Conservation (phyloP, 257 asterid species). For the Solanum sitiens region DNA sequence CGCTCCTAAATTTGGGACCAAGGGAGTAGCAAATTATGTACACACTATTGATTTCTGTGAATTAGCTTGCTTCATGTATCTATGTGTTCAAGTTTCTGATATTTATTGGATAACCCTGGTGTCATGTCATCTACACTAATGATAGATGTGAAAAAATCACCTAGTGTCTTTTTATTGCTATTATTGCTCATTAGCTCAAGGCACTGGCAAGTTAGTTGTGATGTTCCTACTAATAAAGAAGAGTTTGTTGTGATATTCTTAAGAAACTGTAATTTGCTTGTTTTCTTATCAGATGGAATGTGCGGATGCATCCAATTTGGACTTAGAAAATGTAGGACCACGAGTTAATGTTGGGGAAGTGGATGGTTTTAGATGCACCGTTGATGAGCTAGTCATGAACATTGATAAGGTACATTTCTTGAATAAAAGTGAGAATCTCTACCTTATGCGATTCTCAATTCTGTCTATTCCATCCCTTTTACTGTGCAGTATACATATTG, state of each 20-base stretch:
- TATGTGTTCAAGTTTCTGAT: not conserved
- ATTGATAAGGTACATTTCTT: slow-evolving; percentile 44
- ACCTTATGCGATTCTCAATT: not conserved
- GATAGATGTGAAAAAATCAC: not conserved
- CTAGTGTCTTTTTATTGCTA: not conserved
- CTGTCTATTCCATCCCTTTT: not conserved
- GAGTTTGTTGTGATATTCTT: not conserved
- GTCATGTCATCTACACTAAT: too few species aligned
- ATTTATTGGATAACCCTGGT: not conserved
- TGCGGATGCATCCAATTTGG: slow-evolving; percentile 5
- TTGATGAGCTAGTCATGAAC: slow-evolving; percentile 41
- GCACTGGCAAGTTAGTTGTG: not conserved
- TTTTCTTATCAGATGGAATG: slow-evolving; percentile 14
- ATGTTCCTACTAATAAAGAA: not conserved
- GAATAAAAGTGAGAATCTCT: not conserved
- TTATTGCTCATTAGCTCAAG: not conserved
- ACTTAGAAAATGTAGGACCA: not conserved
- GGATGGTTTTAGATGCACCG: slow-evolving; percentile 32
- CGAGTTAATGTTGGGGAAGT: slow-evolving; percentile 24
- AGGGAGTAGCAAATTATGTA: not conserved
- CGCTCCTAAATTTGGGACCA: not conserved
- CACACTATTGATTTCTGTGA: not conserved
- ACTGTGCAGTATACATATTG: not conserved
- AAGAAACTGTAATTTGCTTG: not conserved
- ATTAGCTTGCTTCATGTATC: not conserved